These are phyloP conservation scores for Penicillium longicatenatum DNA, from an alignment of 495 filamentous ascomycete species.

Conservation along the genomic window DNA sequence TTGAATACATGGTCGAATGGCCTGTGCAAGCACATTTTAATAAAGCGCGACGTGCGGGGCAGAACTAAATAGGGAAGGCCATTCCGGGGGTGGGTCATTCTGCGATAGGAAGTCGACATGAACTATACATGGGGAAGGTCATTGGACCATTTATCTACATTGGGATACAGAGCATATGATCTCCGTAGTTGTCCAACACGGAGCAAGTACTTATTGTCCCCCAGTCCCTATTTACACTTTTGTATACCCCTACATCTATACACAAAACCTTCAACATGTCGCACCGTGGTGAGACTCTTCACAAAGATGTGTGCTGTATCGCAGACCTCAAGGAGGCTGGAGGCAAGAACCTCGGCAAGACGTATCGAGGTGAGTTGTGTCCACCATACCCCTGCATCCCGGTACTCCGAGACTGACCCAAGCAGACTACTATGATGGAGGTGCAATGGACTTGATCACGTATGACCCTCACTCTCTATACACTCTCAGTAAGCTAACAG, in stretches of 20 bases:
- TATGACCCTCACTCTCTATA: conserved; percentile 3
- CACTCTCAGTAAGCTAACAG: neutral
- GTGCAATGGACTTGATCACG: conserved; percentile 44
- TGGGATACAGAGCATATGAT: neutral
- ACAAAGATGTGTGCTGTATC: conserved; percentile 39
- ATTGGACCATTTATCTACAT: neutral
- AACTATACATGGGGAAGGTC: conserved; percentile 12
- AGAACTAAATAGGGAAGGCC: conserved; percentile 9
- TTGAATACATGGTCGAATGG: neutral
- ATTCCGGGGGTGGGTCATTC: conserved; percentile 11
- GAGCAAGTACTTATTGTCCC: conserved; percentile 17
- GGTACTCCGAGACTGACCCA: neutral
- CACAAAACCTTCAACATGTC: conserved; percentile 20
- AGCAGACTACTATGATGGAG: conserved; percentile 54
- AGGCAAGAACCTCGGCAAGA: conserved; percentile 26
- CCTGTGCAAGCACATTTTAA: conserved; percentile 7
- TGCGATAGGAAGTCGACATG: conserved; percentile 16
- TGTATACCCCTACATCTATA: neutral
- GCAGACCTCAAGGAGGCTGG: conserved; percentile 34
- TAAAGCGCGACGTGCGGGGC: conserved; percentile 3
- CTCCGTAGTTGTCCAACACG: too few relatives aligned
- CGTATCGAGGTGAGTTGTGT: conserved; percentile 35
- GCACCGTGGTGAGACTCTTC: conserved; percentile 32
- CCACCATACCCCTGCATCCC: too few relatives aligned
- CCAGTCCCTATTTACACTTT: neutral